These are phyloP conservation scores for Martensiomyces pterosporus DNA, from an alignment of 192 early-diverging fungal genomes.

Conservation along the genomic window DNA sequence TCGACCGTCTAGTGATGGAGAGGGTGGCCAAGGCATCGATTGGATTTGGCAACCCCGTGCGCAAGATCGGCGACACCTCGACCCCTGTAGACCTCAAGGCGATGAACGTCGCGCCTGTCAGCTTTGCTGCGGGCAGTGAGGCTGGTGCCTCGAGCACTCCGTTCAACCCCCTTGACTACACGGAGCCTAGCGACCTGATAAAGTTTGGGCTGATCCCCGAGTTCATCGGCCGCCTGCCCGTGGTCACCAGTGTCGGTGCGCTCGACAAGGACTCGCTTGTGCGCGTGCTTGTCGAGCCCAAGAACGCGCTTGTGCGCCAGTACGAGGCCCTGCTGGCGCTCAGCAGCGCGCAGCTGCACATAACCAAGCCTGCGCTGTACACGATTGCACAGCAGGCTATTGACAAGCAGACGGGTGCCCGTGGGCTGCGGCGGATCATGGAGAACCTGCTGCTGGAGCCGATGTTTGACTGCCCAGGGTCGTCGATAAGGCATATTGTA, in stretches of 20 bases:
- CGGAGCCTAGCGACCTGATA: slow-evolving; percentile 74
- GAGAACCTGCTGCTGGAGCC: slow-evolving; percentile 74
- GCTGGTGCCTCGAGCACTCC: slow-evolving; percentile 1
- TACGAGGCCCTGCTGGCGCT: slow-evolving; percentile 70
- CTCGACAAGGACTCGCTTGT: slow-evolving; percentile 65
- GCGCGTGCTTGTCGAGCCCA: slow-evolving; percentile 74
- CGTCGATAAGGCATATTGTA: slow-evolving; percentile 67
- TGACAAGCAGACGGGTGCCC: slow-evolving; percentile 80
- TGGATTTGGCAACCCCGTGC: slow-evolving; percentile 67
- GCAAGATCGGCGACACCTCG: slow-evolving; percentile 36
- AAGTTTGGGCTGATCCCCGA: slow-evolving; percentile 88
- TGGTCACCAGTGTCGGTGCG: slow-evolving; percentile 70
- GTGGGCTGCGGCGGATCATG: slow-evolving; percentile 84
- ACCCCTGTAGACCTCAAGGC: slow-evolving; percentile 21
- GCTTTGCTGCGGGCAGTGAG: slow-evolving; percentile 8
- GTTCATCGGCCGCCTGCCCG: slow-evolving; percentile 85
- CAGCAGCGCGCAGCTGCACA: slow-evolving; percentile 64
- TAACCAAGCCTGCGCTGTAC: slow-evolving; percentile 65
- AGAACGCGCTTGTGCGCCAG: slow-evolving; percentile 77
- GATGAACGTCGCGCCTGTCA: slow-evolving; percentile 28
- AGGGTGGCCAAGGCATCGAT: slow-evolving; percentile 77
- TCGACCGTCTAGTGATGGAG: slow-evolving; percentile 76
- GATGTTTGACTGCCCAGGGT: slow-evolving; percentile 76
- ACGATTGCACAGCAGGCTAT: slow-evolving; percentile 70
- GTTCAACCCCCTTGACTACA: slow-evolving; percentile 58